Evolutionary conservation across 371 early-diverging fungal genomes (phyloP), one percentile per base, ranked within the genome.

Genomic region (Circinella minor): DNA sequence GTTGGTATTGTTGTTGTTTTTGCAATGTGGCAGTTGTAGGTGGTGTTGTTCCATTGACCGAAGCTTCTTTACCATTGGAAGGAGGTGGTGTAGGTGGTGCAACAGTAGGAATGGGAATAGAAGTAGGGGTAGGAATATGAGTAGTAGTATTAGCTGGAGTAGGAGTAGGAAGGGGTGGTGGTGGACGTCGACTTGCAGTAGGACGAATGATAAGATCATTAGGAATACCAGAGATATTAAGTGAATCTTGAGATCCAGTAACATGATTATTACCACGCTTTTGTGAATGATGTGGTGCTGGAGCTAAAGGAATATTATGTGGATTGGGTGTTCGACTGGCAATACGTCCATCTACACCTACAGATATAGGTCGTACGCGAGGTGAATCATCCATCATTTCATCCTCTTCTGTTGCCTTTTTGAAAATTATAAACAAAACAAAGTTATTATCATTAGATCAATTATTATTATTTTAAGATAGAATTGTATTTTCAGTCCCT

Each of bases 241-340:
- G 61, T 36, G 37, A 54, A 15, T 57, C 39, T 60, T 67, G 47
- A 47, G 57, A 36, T 5, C 36, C 14, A 51, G 17, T n/a, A 51
- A 1, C 51, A 51, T 15, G 0, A 51, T 3, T n/a, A 15, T 5
- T 15, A 51, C 14, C 55, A n/a, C 68, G 68, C 37, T 61, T 59
- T 57, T 48, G 65, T 15, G 70, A 43, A n/a, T 65, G 39, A 11
- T 65, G 61, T n/a, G 73, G 69, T 51, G 68, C 69, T 8, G 73
- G 73, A 49, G 73, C 73, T n/a, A 72, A 59, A n/a, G 75, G 75
- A 20, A 75, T 71, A 67, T 75, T 68, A 36, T 71, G 69, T 48
- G 64, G 68, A 37, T 67, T 64, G 17, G 71, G 68, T 67, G 74
- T 66, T 15, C 67, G 47, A 47, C 71, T 66, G 43, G 63, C 67